These are phyloP conservation scores for Escallonia herrerae DNA, from an alignment of 129 eudicot genomes.

Conservation along the genomic window DNA sequence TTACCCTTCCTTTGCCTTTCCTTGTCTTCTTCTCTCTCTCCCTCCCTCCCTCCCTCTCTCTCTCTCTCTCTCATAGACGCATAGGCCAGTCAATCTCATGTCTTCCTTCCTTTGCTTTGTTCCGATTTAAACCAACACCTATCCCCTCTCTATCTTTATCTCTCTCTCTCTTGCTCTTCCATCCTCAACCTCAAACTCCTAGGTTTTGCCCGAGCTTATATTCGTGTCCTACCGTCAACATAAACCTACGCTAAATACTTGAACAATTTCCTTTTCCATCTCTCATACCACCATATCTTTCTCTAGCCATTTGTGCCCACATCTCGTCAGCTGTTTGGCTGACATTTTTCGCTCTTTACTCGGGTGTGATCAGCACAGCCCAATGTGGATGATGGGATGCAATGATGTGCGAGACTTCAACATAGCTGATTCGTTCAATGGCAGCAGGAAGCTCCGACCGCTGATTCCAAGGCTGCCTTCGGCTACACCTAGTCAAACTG, in stretches of 20 bases:
- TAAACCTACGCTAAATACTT: no score
- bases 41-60: background rate
- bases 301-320: no score
- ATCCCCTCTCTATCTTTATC: background rate
- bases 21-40: background rate
- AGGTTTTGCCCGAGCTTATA: background rate
- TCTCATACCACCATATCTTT: no score
- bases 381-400: slow-evolving; percentile 85
- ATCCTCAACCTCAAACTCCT: background rate
- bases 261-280: no score
- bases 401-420: slow-evolving; percentile 51
- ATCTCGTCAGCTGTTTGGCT: no score
- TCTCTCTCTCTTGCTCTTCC: no score
- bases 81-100: slow-evolving; percentile 20
- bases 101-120: slow-evolving; percentile 26
- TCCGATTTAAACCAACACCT: slow-evolving; percentile 31
- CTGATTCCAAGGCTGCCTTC: slow-evolving; percentile 40
- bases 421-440: slow-evolving; percentile 32
- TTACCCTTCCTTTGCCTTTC: background rate
- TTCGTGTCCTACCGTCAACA: no score
- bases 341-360: background rate
- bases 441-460: slow-evolving; percentile 52
- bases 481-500: slow-evolving; percentile 10
- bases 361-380: background rate
- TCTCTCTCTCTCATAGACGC: background rate